phyloP scores from a whole-genome alignment of 2,329 filamentous ascomycete species.

The Dothideomycetes sp. region DNA sequence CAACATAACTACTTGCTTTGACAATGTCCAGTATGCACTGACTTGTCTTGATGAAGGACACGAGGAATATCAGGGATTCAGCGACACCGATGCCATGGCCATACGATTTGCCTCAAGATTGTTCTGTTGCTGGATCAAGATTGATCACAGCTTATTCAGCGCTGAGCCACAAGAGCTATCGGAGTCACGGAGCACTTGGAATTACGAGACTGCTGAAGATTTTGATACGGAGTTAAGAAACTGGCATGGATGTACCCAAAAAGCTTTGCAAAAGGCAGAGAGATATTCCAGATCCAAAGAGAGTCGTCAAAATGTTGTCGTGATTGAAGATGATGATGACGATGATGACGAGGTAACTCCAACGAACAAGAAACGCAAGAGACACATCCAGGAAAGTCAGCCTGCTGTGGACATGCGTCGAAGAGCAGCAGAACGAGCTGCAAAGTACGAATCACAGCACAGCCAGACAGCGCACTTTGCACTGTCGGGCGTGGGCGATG shows the following conservation, averaged over 20 bases:
- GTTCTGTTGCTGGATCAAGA: background rate
- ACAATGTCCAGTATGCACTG: background rate
- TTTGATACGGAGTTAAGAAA: background rate
- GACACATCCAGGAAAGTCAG: constrained; percentile 12
- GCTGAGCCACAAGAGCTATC: background rate
- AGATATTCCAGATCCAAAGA: background rate
- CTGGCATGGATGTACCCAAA: background rate
- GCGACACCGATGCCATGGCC: background rate
- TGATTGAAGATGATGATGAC: constrained; percentile 12
- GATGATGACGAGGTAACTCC: constrained; percentile 14
- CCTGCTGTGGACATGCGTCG: constrained; percentile 16
- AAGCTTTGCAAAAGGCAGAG: constrained; percentile 12
- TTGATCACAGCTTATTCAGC: background rate
- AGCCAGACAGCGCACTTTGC: constrained; percentile 7
- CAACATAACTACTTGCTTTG: constrained; percentile 32
- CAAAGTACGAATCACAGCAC: background rate
- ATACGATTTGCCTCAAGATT: constrained; percentile 4
- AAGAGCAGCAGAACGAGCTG: constrained; percentile 12
- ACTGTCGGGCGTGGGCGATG: constrained; percentile 1
- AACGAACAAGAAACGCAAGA: constrained; percentile 18
- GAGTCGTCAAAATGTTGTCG: background rate
- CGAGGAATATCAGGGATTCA: background rate
- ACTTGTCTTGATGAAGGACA: background rate
- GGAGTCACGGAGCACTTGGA: background rate
- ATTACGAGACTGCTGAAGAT: background rate